Percentiles rank a stretch among this genome's conserved stretches.
Conservation (phyloP, 495 filamentous ascomycete species). For the Lasiosphaeriaceae sp. region DNA sequence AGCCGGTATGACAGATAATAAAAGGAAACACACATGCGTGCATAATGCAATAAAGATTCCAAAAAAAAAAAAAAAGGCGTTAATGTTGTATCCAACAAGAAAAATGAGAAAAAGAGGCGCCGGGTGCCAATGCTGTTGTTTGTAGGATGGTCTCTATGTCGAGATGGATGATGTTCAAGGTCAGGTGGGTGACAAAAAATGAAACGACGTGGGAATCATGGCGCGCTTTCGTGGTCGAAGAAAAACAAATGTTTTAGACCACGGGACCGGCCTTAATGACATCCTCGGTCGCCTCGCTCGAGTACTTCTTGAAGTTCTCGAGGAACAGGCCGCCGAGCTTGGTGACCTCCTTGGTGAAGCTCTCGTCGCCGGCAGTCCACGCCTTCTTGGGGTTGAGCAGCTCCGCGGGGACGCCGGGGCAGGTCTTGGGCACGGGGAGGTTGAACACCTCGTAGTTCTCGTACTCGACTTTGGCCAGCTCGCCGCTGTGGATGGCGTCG, state of each 20-base stretch:
- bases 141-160: no score
- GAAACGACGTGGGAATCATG: background rate
- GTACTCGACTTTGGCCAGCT: slow-evolving; percentile 86
- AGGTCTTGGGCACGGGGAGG: slow-evolving; percentile 82
- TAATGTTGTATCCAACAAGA: no score
- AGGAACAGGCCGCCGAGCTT: slow-evolving; percentile 85
- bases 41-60: no score
- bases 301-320: slow-evolving; percentile 97
- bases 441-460: slow-evolving; percentile 97
- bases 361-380: slow-evolving; percentile 74
- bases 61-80: no score
- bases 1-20: no score
- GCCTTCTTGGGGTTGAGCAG: slow-evolving; percentile 90
- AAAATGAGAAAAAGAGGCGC: no score
- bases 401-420: slow-evolving; percentile 81
- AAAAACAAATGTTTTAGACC: slow-evolving; percentile 24
- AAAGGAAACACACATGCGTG: no score
- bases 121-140: no score
- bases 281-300: slow-evolving; percentile 78
- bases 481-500: slow-evolving; percentile 93
- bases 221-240: background rate
- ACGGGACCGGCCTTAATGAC: slow-evolving; percentile 67
- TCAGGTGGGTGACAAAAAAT: background rate
- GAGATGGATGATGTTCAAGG: no score
- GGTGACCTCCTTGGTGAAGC: slow-evolving; percentile 80